A percentile compares a stretch with the other conserved stretches of the same genome.
Conservation (phyloP, 1,284 basidiomycete genomes). For the Chondrostereum purpureum region DNA sequence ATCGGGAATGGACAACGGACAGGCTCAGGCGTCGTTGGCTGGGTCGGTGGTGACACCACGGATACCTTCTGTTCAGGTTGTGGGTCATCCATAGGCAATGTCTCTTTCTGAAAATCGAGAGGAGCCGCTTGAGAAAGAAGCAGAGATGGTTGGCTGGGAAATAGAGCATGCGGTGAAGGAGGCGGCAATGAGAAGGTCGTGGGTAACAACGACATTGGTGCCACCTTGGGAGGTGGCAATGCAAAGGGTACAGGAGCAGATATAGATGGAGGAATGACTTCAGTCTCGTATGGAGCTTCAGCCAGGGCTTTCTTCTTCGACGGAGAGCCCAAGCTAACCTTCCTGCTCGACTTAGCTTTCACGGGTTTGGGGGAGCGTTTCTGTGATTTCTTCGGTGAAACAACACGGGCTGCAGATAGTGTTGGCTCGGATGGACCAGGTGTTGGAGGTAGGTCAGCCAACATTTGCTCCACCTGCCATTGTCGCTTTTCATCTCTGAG, state of each 20-base stretch:
- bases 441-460: slow-evolving; percentile 48
- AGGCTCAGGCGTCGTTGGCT: slow-evolving; percentile 15
- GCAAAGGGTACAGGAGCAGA: slow-evolving; percentile 24
- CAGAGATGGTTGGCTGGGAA: slow-evolving; percentile 37
- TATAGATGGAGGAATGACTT: slow-evolving; percentile 43
- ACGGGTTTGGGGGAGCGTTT: slow-evolving; percentile 20
- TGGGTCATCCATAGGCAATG: too few species aligned
- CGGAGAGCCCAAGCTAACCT: slow-evolving; percentile 33
- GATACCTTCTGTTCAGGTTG: too few species aligned
- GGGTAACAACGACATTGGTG: slow-evolving; percentile 39
- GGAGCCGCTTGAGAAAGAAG: slow-evolving; percentile 17
- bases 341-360: slow-evolving; percentile 31
- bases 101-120: slow-evolving; percentile 7
- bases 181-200: slow-evolving; percentile 67
- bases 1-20: slow-evolving; percentile 48
- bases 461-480: slow-evolving; percentile 59
- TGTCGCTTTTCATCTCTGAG: slow-evolving; percentile 62
- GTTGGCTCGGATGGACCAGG: slow-evolving; percentile 21
- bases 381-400: slow-evolving; percentile 11
- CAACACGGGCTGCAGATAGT: slow-evolving; percentile 12
- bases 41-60: too few species aligned
- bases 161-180: slow-evolving; percentile 56
- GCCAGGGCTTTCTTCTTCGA: slow-evolving; percentile 24
- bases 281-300: slow-evolving; percentile 59
- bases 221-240: slow-evolving; percentile 16